Evolutionary conservation across 108 stramenopile species (phyloP).

Genomic region (Aurantiochytrium sp.): DNA sequence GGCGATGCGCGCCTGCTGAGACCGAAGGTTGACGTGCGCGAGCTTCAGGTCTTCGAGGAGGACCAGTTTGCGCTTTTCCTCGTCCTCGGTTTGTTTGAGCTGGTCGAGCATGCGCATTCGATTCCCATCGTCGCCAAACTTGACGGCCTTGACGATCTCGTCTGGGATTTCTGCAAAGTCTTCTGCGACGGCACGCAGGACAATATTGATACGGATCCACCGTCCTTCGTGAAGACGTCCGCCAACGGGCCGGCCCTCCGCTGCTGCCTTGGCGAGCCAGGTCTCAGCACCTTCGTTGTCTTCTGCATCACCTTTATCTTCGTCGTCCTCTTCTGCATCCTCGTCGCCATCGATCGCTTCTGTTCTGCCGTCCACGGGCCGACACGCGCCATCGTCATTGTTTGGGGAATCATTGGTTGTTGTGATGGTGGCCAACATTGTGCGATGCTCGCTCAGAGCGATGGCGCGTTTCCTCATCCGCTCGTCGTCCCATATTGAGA

Average conservation of each 20-base stretch:
- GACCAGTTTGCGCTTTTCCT: neutral
- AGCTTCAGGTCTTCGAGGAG: neutral
- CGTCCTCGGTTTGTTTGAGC: neutral
- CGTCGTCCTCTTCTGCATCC: neutral
- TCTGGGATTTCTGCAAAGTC: neutral
- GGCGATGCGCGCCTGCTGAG: neutral
- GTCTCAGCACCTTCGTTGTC: neutral
- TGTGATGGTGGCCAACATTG: neutral
- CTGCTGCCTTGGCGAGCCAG: neutral
- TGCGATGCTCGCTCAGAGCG: neutral
- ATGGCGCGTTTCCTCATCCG: neutral
- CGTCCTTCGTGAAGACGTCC: neutral
- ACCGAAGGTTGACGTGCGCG: neutral
- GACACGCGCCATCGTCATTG: no score
- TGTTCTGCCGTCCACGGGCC: no score
- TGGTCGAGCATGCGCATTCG: neutral
- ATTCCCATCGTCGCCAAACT: neutral
- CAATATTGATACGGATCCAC: neutral
- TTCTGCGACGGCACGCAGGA: neutral
- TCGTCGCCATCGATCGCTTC: neutral
- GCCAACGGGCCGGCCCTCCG: neutral
- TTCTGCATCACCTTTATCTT: neutral
- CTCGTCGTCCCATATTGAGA: neutral
- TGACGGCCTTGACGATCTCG: neutral
- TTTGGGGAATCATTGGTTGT: no score